Evolutionary conservation across 768 basidiomycete species (phyloP), one percentile per base, ranked within the genome.

Genomic region (Serpula lacrymans): DNA sequence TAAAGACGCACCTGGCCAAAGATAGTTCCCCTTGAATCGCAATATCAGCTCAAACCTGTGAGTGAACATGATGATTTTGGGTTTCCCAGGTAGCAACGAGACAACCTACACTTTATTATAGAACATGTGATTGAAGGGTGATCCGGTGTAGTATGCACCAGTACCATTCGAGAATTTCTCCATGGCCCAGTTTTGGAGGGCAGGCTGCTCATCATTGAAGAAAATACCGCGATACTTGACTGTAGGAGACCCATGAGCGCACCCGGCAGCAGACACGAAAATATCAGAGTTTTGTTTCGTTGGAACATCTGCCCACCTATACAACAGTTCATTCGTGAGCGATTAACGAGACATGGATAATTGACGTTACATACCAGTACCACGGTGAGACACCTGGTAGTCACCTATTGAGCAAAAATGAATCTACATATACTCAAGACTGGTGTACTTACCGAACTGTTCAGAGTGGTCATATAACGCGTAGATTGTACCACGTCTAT

Each of bases 301-400:
- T 6, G 80, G 80, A n/a, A 84, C 84, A 55, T 88, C 84, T n/a
- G 83, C 80, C 84, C 84, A 88, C 78, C 77, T 82, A 59, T 29
- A 29, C 20, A 37, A 17, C 23, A 34, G 28, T 20, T 7, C 13
- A 34, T 26, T 18, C 31, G 8, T 6, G 31, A n/a, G 6, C 6
- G 6, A 14, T 33, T 14, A 8, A 6, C 6, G 31, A 33, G 31
- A 23, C 20, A 18, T 33, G 6, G n/a, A 33, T 26, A 34, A 9
- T 11, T 28, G 9, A 41, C 36, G 14, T 38, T 9, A 59, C 73
- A 31, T 49, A 77, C 77, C 77, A 82, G 45, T 74, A 79, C 79
- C 80, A 82, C n/a, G 80, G 80, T 14, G 79, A 81, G 24, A 82
- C 78, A 41, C 79, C 78, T 80, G 40, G 36, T 28, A 13, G 43